These are phyloP conservation scores for Talaromyces trachyspermus DNA, from an alignment of 495 filamentous ascomycete species.

Conservation along the genomic window DNA sequence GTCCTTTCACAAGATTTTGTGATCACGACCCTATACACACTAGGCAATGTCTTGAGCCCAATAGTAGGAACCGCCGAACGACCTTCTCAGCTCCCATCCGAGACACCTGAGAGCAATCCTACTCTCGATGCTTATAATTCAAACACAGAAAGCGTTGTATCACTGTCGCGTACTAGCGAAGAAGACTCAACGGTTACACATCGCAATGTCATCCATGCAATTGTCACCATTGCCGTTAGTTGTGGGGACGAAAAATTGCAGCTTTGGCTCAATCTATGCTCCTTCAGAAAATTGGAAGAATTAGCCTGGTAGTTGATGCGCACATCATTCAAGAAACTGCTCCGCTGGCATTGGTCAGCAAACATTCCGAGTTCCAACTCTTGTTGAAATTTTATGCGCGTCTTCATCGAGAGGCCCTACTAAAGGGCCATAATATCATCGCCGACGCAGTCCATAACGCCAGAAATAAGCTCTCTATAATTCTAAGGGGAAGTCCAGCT, in stretches of 20 bases:
- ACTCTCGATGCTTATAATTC: slow-evolving; percentile 16
- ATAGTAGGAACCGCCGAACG: slow-evolving; percentile 24
- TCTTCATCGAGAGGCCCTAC: slow-evolving; percentile 60
- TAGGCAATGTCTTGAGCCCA: slow-evolving; percentile 86
- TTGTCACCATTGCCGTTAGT: slow-evolving; percentile 73
- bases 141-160: slow-evolving; percentile 65
- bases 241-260: slow-evolving; percentile 86
- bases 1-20: slow-evolving; percentile 83
- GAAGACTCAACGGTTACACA: slow-evolving; percentile 68
- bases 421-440: slow-evolving; percentile 50
- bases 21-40: slow-evolving; percentile 88
- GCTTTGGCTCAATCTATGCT: slow-evolving; percentile 95
- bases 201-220: slow-evolving; percentile 77
- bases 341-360: slow-evolving; percentile 64
- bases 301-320: slow-evolving; percentile 67
- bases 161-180: slow-evolving; percentile 59
- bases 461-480: slow-evolving; percentile 67
- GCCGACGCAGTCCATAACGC: slow-evolving; percentile 44
- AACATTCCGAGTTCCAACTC: slow-evolving; percentile 69
- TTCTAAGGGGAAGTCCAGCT: slow-evolving; percentile 56
- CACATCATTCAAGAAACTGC: slow-evolving; percentile 79
- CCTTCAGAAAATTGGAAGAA: slow-evolving; percentile 80
- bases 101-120: slow-evolving; percentile 10
- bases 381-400: slow-evolving; percentile 75
- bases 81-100: slow-evolving; percentile 13